Evolutionary conservation across 768 basidiomycete genomes (phyloP).

Genomic region (Dioszegia hungarica): DNA sequence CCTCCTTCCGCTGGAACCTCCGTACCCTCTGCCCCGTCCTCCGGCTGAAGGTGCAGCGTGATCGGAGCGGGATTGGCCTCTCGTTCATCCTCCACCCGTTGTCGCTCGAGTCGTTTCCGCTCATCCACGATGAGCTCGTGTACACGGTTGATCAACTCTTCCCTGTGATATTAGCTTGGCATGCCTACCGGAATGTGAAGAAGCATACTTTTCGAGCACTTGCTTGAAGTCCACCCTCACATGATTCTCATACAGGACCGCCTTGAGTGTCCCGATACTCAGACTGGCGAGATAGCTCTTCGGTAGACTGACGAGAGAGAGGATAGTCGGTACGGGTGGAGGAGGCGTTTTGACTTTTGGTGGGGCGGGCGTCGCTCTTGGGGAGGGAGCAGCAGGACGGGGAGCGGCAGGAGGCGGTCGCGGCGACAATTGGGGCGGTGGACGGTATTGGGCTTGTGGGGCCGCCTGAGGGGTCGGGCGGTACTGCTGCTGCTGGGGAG

Average conservation of each 20-base stretch:
- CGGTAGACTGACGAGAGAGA: constrained; percentile 63
- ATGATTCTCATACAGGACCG: constrained; percentile 72
- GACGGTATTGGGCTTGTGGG: neutral
- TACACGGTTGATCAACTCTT: constrained; percentile 43
- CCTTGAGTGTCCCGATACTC: constrained; percentile 69
- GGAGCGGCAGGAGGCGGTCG: constrained; percentile 29
- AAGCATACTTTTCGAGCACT: constrained; percentile 67
- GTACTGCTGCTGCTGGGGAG: no score
- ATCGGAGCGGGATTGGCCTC: neutral
- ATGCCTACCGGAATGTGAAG: neutral
- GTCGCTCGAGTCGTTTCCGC: constrained; percentile 44
- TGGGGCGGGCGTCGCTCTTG: constrained; percentile 43
- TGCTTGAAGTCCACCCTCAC: constrained; percentile 56
- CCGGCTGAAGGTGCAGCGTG: neutral
- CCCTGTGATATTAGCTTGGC: constrained; percentile 9
- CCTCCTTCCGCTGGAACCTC: neutral
- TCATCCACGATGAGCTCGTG: constrained; percentile 42
- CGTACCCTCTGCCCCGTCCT: no score
- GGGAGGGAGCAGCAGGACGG: constrained; percentile 30
- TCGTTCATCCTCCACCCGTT: constrained; percentile 34
- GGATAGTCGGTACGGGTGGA: constrained; percentile 58
- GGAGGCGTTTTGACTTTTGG: constrained; percentile 48
- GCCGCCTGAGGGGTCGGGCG: constrained; percentile 8
- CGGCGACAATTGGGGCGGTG: neutral
- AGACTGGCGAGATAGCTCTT: constrained; percentile 58